A percentile compares a stretch with the other conserved stretches of the same genome.
These are phyloP conservation scores for Penicillium mononematosum DNA, from an alignment of 495 filamentous ascomycete genomes.

Conservation along the genomic window DNA sequence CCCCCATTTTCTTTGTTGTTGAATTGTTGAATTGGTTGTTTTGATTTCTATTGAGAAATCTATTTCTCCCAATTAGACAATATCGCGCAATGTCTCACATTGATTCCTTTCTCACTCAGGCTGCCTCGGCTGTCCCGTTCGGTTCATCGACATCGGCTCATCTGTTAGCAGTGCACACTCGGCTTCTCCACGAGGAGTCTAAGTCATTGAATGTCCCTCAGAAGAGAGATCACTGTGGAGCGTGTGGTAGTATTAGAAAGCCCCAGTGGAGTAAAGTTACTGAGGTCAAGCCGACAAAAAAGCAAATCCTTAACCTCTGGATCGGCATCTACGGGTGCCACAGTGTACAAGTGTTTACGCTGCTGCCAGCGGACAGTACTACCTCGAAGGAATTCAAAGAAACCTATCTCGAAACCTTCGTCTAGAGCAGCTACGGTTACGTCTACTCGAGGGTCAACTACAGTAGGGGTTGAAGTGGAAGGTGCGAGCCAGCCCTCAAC, in stretches of 20 bases:
- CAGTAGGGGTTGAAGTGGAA: constrained; percentile 11
- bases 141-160: constrained; percentile 52
- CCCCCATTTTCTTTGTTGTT: neutral
- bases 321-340: constrained; percentile 25
- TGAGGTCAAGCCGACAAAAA: constrained; percentile 27
- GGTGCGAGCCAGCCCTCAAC: constrained; percentile 1
- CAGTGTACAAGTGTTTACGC: constrained; percentile 40
- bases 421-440: constrained; percentile 7
- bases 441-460: constrained; percentile 10
- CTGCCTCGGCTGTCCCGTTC: constrained; percentile 41
- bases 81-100: constrained; percentile 31
- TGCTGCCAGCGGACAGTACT: constrained; percentile 38
- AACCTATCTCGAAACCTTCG: constrained; percentile 7
- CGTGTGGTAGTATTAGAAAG: constrained; percentile 51
- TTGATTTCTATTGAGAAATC: neutral
- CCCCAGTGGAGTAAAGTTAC: constrained; percentile 41
- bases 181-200: constrained; percentile 39
- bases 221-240: constrained; percentile 45
- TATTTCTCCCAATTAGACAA: neutral
- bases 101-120: constrained; percentile 46
- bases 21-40: neutral
- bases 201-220: constrained; percentile 40
- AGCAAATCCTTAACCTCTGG: constrained; percentile 15
- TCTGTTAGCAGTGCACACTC: constrained; percentile 44
- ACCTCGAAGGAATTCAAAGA: constrained; percentile 20